These are phyloP conservation scores for Rubia peregrina DNA, from an alignment of 305 asterid species.

Conservation along the genomic window DNA sequence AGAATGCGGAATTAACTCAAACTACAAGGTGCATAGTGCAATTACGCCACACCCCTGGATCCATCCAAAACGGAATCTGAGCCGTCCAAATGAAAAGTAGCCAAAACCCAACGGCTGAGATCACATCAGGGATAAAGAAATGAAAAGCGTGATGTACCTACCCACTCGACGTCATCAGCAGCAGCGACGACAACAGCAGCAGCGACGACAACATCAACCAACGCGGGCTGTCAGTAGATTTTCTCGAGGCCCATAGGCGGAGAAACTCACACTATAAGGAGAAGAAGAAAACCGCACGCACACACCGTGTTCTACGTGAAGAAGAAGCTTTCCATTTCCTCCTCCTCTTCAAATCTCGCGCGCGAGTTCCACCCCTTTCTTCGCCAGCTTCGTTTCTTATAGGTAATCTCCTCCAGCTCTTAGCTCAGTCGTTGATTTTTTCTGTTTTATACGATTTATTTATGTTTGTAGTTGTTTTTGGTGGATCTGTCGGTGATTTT, in stretches of 20 bases:
- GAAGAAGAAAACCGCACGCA: conserved; percentile 2
- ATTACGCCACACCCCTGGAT: neutral
- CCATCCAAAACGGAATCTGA: neutral
- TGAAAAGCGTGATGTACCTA: neutral
- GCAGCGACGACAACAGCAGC: neutral
- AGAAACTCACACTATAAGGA: conserved; percentile 7
- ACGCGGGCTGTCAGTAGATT: conserved; percentile 21
- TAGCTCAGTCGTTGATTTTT: neutral
- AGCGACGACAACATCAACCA: neutral
- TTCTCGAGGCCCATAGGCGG: conserved; percentile 36
- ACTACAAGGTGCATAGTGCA: neutral
- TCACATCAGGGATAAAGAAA: conserved; percentile 1
- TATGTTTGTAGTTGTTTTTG: neutral
- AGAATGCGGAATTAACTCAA: neutral
- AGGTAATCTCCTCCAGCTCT: neutral
- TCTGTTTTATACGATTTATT: neutral
- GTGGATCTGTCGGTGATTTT: conserved; percentile 18
- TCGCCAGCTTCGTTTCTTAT: neutral
- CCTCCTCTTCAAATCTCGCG: conserved; percentile 5
- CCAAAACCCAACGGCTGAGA: neutral
- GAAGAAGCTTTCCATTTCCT: neutral
- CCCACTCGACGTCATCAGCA: neutral
- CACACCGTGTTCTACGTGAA: conserved; percentile 9
- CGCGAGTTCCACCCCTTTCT: neutral
- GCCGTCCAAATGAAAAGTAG: neutral